phyloP scores from a whole-genome alignment of 1,284 basidiomycete genomes.

The Naganishia sp. region DNA sequence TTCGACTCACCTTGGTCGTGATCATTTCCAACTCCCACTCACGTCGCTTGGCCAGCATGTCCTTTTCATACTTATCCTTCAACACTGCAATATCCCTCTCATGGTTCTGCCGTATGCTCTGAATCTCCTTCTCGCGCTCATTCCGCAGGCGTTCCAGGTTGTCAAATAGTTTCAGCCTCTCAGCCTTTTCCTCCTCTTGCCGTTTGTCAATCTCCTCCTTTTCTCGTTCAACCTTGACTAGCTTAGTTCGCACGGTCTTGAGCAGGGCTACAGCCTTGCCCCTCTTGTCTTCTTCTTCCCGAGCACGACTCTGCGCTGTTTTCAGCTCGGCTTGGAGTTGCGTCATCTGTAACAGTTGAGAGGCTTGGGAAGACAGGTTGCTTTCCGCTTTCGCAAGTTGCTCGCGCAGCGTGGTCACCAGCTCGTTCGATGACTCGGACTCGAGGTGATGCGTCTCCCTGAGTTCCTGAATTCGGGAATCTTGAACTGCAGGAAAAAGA shows the following conservation, averaged over 20 bases:
- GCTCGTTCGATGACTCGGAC: slow-evolving; percentile 69
- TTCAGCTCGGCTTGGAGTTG: slow-evolving; percentile 65
- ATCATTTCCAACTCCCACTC: slow-evolving; percentile 76
- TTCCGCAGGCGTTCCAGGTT: slow-evolving; percentile 55
- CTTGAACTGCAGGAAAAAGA: slow-evolving; percentile 64
- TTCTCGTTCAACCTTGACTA: slow-evolving; percentile 89
- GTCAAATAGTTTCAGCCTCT: slow-evolving; percentile 57
- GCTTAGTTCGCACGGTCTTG: slow-evolving; percentile 87
- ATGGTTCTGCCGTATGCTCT: slow-evolving; percentile 68
- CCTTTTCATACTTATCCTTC: slow-evolving; percentile 72
- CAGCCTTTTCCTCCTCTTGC: slow-evolving; percentile 66
- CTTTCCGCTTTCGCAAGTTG: slow-evolving; percentile 72
- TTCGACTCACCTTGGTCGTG: slow-evolving; percentile 65
- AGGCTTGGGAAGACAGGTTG: slow-evolving; percentile 54
- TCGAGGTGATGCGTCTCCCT: slow-evolving; percentile 78
- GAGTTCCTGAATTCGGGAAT: slow-evolving; percentile 77
- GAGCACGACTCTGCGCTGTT: slow-evolving; percentile 64
- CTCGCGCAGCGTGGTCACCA: slow-evolving; percentile 67
- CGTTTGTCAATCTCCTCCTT: slow-evolving; percentile 67
- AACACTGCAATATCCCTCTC: slow-evolving; percentile 69
- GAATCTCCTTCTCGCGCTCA: slow-evolving; percentile 71
- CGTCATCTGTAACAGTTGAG: slow-evolving; percentile 61
- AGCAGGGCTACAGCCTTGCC: slow-evolving; percentile 85
- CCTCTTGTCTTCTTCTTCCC: slow-evolving; percentile 93
- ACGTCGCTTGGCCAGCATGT: slow-evolving; percentile 64